phyloP scores from a whole-genome alignment of 257 asterid species.

The Penstemon davidsonii region DNA sequence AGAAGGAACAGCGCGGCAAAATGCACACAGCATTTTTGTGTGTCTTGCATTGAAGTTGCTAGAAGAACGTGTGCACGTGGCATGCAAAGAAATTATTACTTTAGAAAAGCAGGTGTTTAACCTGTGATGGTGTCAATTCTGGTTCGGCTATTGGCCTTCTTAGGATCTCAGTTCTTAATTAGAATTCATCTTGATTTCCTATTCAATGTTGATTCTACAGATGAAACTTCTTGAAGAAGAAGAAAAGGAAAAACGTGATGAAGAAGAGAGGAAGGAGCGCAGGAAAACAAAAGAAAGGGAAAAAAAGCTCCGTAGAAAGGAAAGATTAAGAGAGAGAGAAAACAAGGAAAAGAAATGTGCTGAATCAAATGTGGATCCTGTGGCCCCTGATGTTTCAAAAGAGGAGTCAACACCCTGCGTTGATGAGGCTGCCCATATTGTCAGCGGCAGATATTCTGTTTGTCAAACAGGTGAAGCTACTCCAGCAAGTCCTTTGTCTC shows the following conservation, averaged over 20 bases:
- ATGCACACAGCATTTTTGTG: constrained; percentile 96
- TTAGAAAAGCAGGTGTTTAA: constrained; percentile 86
- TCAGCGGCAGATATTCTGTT: constrained; percentile 43
- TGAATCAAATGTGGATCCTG: constrained; percentile 41
- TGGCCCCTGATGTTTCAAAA: constrained; percentile 41
- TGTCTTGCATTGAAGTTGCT: constrained; percentile 87
- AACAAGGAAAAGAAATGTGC: constrained; percentile 60
- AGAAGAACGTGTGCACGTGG: constrained; percentile 87
- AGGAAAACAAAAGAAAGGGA: constrained; percentile 87
- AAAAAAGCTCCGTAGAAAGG: constrained; percentile 90
- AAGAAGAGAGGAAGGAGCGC: constrained; percentile 81
- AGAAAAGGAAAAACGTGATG: constrained; percentile 97
- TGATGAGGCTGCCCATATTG: constrained; percentile 46
- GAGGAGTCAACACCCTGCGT: constrained; percentile 42
- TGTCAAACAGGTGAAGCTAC: constrained; percentile 56
- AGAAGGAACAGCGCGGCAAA: constrained; percentile 99
- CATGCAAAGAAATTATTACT: constrained; percentile 93
- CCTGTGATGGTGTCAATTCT: constrained; percentile 20
- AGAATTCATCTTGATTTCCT: constrained; percentile 28
- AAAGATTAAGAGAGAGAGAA: constrained; percentile 83
- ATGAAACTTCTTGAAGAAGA: constrained; percentile 97
- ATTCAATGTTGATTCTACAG: constrained; percentile 44
- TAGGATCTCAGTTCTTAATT: constrained; percentile 17
- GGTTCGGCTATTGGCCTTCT: constrained; percentile 24
- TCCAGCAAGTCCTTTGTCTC: constrained; percentile 52